phyloP scores from a whole-genome alignment of 1,284 basidiomycete species.

The Boletus mariae region DNA sequence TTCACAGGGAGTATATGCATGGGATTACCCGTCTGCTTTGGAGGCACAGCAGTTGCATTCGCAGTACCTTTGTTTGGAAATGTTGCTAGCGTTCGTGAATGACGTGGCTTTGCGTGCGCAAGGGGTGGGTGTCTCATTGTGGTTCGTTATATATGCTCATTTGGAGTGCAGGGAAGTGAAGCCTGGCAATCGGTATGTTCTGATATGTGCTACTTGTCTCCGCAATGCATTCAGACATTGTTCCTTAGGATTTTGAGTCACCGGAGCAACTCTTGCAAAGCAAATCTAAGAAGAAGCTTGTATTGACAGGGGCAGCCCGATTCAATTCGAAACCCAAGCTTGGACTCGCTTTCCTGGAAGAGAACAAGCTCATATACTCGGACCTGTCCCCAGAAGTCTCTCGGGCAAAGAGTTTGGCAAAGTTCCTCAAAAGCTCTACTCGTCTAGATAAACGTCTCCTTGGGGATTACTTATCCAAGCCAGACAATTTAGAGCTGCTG shows the following conservation, averaged over 20 bases:
- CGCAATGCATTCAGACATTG: not conserved
- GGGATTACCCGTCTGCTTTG: slow-evolving; percentile 54
- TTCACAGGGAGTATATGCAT: slow-evolving; percentile 72
- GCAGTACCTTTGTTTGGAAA: slow-evolving; percentile 88
- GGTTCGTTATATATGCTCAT: slow-evolving; percentile 9
- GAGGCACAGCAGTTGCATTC: slow-evolving; percentile 73
- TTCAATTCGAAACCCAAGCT: slow-evolving; percentile 97
- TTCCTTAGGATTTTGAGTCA: slow-evolving; percentile 47
- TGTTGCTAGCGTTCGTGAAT: slow-evolving; percentile 83
- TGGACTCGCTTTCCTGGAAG: slow-evolving; percentile 87
- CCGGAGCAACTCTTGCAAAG: slow-evolving; percentile 61
- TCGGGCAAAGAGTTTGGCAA: slow-evolving; percentile 66
- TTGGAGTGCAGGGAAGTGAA: slow-evolving; percentile 38
- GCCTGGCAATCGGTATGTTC: slow-evolving; percentile 59
- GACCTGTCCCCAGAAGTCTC: slow-evolving; percentile 57
- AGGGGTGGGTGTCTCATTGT: slow-evolving; percentile 47
- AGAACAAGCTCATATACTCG: slow-evolving; percentile 79
- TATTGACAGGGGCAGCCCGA: slow-evolving; percentile 79
- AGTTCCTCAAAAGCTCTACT: slow-evolving; percentile 83
- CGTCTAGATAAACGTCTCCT: slow-evolving; percentile 91
- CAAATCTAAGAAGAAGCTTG: slow-evolving; percentile 85
- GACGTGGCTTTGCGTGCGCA: slow-evolving; percentile 83
- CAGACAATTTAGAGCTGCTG: slow-evolving; percentile 83
- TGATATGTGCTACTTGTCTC: not conserved
- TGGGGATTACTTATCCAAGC: slow-evolving; percentile 91